Evolutionary conservation across 108 stramenopile species (phyloP).

Genomic region (Poteriospumella lacustris): DNA sequence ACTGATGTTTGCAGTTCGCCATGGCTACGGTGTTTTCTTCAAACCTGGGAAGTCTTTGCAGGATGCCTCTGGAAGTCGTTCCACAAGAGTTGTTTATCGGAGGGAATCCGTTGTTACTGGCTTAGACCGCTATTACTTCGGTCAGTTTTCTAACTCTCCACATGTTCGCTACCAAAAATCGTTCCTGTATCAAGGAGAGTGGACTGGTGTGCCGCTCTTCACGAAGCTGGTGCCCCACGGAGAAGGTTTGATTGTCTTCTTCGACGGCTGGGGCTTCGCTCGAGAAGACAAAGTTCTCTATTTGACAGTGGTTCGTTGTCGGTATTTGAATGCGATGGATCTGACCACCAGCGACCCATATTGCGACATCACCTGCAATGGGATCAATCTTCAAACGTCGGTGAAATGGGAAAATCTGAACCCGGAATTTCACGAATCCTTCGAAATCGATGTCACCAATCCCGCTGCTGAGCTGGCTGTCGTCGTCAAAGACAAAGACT

Average conservation of each 20-base stretch:
- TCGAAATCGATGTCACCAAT: constrained; percentile 47
- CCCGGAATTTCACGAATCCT: constrained; percentile 37
- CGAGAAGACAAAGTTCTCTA: constrained; percentile 39
- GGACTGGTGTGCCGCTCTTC: constrained; percentile 17
- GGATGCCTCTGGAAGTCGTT: background rate
- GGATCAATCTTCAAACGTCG: constrained; percentile 22
- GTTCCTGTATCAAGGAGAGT: constrained; percentile 21
- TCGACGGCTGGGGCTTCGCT: constrained; percentile 47
- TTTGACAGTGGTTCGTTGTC: constrained; percentile 9
- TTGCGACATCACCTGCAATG: constrained; percentile 34
- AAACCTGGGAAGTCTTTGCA: background rate
- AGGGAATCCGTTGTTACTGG: background rate
- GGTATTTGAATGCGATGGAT: constrained; percentile 34
- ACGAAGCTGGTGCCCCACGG: constrained; percentile 36
- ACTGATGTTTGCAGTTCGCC: background rate
- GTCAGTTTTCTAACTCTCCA: background rate
- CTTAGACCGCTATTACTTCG: background rate
- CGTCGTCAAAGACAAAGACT: constrained; percentile 45
- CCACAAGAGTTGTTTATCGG: background rate
- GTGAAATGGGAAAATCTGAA: constrained; percentile 30
- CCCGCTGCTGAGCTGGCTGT: constrained; percentile 26
- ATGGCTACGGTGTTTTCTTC: background rate
- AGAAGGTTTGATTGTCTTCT: constrained; percentile 40
- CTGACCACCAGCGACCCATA: constrained; percentile 36
- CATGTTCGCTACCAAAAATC: constrained; percentile 21